phyloP scores from a whole-genome alignment of 768 basidiomycete species.

The Termitomyces sp. region DNA sequence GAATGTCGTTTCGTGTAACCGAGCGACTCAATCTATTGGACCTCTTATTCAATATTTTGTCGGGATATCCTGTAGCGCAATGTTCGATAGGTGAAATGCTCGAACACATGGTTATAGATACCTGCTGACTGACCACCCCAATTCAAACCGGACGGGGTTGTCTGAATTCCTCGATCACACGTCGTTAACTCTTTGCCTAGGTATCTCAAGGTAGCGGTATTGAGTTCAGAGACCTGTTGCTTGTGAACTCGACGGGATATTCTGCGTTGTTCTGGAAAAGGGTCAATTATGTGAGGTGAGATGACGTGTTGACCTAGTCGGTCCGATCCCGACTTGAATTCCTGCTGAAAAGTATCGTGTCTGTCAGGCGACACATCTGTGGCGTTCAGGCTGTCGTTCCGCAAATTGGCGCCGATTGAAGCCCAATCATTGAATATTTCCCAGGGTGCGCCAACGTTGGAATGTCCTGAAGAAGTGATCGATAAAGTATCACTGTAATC shows the following conservation, averaged over 20 bases:
- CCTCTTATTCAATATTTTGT: background rate
- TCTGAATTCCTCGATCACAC: conserved; percentile 1
- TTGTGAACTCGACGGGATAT: conserved; percentile 1
- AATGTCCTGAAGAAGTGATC: background rate
- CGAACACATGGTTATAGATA: background rate
- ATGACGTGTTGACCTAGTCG: conserved; percentile 8
- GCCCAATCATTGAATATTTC: background rate
- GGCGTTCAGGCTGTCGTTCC: conserved; percentile 1
- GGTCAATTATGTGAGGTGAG: background rate
- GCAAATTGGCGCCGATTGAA: background rate
- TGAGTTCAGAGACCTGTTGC: conserved; percentile 11
- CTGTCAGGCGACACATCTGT: background rate
- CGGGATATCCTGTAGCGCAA: background rate
- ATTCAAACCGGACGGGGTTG: background rate
- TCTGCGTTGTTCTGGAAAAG: background rate
- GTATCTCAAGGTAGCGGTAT: conserved; percentile 9
- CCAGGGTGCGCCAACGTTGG: conserved; percentile 4
- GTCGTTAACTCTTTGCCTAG: background rate
- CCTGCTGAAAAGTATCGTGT: conserved; percentile 1
- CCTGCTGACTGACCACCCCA: background rate
- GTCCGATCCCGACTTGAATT: conserved; percentile 4
- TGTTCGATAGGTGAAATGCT: background rate
- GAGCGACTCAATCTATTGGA: background rate
- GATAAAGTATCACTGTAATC: background rate
- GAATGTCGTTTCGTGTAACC: background rate